Base-by-base conservation (phyloP, 169 alveolate genomes). In the Miamiensis avidus region DNA sequence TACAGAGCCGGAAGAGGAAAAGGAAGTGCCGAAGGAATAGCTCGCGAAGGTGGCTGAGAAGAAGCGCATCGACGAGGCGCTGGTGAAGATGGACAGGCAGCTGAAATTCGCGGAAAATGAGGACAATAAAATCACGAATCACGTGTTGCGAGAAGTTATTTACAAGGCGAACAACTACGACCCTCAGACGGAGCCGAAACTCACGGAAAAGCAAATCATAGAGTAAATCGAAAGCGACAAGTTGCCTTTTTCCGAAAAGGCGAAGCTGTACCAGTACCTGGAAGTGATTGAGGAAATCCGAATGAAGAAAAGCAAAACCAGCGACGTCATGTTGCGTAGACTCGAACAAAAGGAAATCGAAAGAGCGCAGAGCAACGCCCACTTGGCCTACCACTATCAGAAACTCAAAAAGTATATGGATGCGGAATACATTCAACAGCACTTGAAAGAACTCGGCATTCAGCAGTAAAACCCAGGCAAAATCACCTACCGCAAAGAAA, bases 301-400 rank as follows among this genome's bases (percentile, higher is more conserved):
- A 75, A 29, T 86, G 26, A 86, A 86, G 73, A 74, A 79, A 69
- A 86, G 65, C 32, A 86, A 86, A 65, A 74, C 84, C n/a, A 64
- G 75, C 31, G 82, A 86, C 20, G 84, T 65, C 29, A 74, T 78
- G 28, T 81, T 86, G 65, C 79, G 90, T 27, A 86, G 87, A 81
- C 49, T 86, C 0, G 90, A 86, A 86, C 65, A 81, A 33, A 49
- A 86, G 32, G 90, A 86, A 81, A 86, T 86, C 26, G 90, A 86
- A 34, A 86, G 90, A 65, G 90, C 90, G 0, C 78, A 79, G 31
- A 65, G 74, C 0, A 75, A 75, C 81, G 90, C 90, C n/a, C 86
- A 81, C 75, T 76, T 86, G n/a, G 90, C 90, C 0, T 86, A 86
- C 76, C 90, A 86, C 81, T 86, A 86, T 81, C 75, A 86, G 33